Base-by-base conservation (phyloP, 148 eudicot genomes). In the Cornus florida region DNA sequence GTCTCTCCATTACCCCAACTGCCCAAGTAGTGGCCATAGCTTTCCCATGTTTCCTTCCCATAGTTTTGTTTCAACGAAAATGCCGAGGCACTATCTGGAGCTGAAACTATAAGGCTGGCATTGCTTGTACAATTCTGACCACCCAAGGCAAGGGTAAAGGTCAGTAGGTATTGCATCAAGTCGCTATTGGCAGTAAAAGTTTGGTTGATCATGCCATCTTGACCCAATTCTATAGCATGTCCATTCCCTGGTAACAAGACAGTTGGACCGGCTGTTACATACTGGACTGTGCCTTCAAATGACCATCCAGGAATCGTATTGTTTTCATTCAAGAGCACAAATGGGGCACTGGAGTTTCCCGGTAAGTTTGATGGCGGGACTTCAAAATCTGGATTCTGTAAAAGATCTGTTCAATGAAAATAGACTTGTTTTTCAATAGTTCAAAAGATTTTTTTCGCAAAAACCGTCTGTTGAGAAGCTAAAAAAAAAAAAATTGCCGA, bases 301-400 rank as follows among this genome's bases (percentile, higher is more conserved):
- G 83, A 28, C 76, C 76, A 71, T 65, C 83, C 83, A 0, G 79
- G 83, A 31, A 76, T 65, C 4, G 79, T 76, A 67, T 28, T 81
- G 67, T 38, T 76, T 66, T 71, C 72, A 17, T 64, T 35, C 65
- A 81, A 81, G 19, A 67, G 24, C 60, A 75, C 56, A 56, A 71
- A 68, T 71, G 83, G 62, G 14, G 80, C 7, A 41, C 32, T 67
- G 32, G 83, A 76, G 28, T 46, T 81, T 23, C 39, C 24, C 3
- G 56, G 67, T 64, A 78, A 76, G 67, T 76, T 71, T 0, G 68
- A 12, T 12, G 67, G 79, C 2, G 79, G 80, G 75, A 76, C 56
- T 76, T 81, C 83, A 33, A 76, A 81, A 50, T 72, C 76, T 60
- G 83, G 72, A 41, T 81, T 81, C 83, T 67, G 76, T 67, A 76